Base-by-base conservation (phyloP, 176 grass and related monocot species). In the Bothriochloa decipiens region DNA sequence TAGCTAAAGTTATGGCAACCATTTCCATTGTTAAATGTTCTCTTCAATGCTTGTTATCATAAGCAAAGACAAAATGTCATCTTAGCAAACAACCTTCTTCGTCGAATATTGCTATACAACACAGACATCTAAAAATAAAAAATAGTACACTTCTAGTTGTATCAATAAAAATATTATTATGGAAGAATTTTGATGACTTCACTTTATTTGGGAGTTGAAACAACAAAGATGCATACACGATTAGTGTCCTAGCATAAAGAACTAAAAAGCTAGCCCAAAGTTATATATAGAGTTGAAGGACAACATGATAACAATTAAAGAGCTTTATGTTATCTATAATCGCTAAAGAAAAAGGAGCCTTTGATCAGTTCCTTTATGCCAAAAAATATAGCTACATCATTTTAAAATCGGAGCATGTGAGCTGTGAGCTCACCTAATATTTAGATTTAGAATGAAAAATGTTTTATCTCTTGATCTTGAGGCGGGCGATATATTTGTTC, bases 251-350 rank as follows among this genome's bases (percentile, higher is more conserved):
- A 73, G 40, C 83, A 70, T 43, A 72, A 72, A 78, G 35, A 78
- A 37, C 81, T 15, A 0, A 77, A 76, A 70, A 86, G 66, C 35
- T 66, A 13, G 17, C 13, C 29, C 4, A 29, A 43, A 83, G 23
- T 36, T 70, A 60, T 60, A 64, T 33, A 70, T 18, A 55, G 8
- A 81, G 35, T 27, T 70, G 37, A 10, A 86, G 78, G 66, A 66
- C 41, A 50, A 53, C 70, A 81, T 70, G 87, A 81, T 89, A 32
- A 45, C 61, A 68, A 61, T 75, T 68, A 70, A 25, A 32, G 12
- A 77, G 12, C 12, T 85, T 81, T 85, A 85, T 53, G 23, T 53
- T 41, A 28, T 33, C 23, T 58, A 70, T 60, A 60, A 60, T 41
- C 23, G 52, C 52, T 39, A 60, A 39, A 71, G 49, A 71, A 82